Evolutionary conservation across 2,329 filamentous ascomycete genomes (phyloP).

Genomic region (Aurifilum marmelostoma): DNA sequence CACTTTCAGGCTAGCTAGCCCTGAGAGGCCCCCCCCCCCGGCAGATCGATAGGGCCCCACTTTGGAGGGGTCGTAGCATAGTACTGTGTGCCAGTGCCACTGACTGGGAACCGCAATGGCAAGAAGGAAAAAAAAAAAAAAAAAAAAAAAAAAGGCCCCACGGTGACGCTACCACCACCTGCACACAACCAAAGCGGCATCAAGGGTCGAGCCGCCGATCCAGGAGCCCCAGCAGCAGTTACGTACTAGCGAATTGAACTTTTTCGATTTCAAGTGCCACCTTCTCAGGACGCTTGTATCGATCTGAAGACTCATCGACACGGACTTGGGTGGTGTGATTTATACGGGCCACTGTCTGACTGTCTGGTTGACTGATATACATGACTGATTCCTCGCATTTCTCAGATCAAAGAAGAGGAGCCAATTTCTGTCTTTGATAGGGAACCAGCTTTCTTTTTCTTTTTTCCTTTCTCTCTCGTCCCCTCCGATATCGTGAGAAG

Average conservation of each 20-base stretch:
- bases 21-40: not conserved
- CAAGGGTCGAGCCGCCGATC: slow-evolving; percentile 34
- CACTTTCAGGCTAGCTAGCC: not conserved
- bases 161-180: slow-evolving; percentile 5
- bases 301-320: slow-evolving; percentile 22
- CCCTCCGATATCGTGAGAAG: slow-evolving; percentile 13
- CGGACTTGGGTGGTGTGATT: slow-evolving; percentile 22
- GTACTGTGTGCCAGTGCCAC: no score
- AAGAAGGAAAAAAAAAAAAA: not conserved
- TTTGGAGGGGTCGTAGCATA: not conserved
- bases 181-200: not conserved
- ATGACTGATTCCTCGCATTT: not conserved
- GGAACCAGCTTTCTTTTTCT: no score
- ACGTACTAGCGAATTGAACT: slow-evolving; percentile 30
- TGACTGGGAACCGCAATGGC: not conserved
- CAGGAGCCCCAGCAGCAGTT: slow-evolving; percentile 32
- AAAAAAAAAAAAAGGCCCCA: not conserved
- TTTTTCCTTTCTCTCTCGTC: no score
- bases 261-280: slow-evolving; percentile 25
- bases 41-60: not conserved
- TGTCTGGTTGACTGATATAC: not conserved
- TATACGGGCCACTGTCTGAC: not conserved
- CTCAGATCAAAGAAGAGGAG: not conserved
- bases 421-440: not conserved
- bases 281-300: not conserved